Evolutionary conservation across 495 filamentous ascomycete genomes (phyloP), one percentile per base, ranked within the genome.

Genomic region (Aspergillus cristatus): DNA sequence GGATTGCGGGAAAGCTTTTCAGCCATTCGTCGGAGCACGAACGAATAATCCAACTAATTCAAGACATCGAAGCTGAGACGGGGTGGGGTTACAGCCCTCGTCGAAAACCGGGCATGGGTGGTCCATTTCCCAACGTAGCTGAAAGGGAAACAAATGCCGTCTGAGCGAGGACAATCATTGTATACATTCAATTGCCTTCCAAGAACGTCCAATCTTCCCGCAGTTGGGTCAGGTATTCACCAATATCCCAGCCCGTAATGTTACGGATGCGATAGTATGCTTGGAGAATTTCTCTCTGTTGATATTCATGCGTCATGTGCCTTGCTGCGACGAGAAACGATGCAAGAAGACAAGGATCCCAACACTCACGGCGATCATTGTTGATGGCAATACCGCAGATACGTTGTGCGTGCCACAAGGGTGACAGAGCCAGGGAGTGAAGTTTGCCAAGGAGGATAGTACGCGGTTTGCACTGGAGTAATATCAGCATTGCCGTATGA

Each of bases 1-100:
- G 61, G 60, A 63, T 73, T 37, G 69, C 69, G 1, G 69, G 67
- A 4, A 54, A 52, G 16, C 40, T 68, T 0, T 59, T 71, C 34
- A 71, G 58, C 28, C 65, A 73, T 42, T 41, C 41, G 5, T 58
- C 57, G 0, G 67, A 73, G 33, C 69, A 73, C 47, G 44, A 45
- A 3, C 50, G 55, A 6, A 60, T 73, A 2, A 41, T 63, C 10
- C 51, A 64, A n/a, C 44, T 67, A 2, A 60, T 71, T 13, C 45
- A 52, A 10, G 47, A 48, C 15, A 67, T 73, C 17, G 68, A 73
- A 37, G 37, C 49, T 2, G 51, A 60, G 16, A 68, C 63, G 7
- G 68, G 68, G 6, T 73, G 69, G 69, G 63, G 56, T 70, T 24
- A 50, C 48, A 3, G 67, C 71, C 46, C 41, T 73, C 28, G 58